Percentiles rank a stretch among this genome's conserved stretches.
Conservation (phyloP, 768 basidiomycete genomes). For the Lanmaoa pseudosensibilis region DNA sequence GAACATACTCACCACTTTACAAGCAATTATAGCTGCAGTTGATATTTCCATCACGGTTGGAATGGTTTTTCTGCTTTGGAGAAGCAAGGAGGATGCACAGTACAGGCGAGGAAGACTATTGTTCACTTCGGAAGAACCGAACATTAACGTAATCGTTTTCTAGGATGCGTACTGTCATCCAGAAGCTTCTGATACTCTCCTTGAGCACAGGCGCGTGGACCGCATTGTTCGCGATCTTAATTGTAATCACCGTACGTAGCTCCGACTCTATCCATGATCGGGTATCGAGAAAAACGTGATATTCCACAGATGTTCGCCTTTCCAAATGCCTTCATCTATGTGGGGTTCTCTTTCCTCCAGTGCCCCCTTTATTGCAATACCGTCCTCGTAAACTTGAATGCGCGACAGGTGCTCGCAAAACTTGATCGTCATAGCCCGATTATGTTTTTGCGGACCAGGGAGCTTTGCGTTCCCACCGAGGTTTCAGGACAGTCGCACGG, state of each 20-base stretch:
- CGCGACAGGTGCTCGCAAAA: constrained; percentile 21
- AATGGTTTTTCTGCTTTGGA: constrained; percentile 12
- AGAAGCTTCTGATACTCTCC: constrained; percentile 16
- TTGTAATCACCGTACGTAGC: constrained; percentile 15
- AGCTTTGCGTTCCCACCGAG: neutral
- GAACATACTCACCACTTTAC: constrained; percentile 9
- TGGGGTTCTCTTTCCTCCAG: constrained; percentile 27
- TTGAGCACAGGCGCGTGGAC: constrained; percentile 19
- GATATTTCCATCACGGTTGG: constrained; percentile 18
- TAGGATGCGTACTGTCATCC: constrained; percentile 21
- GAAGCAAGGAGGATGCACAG: constrained; percentile 17
- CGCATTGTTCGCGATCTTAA: constrained; percentile 13
- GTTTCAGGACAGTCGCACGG: neutral
- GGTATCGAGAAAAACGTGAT: neutral
- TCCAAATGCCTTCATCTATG: constrained; percentile 19
- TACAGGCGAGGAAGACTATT: constrained; percentile 1
- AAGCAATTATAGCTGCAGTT: constrained; percentile 9
- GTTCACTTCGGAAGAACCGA: neutral
- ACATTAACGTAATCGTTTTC: neutral
- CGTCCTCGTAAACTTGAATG: constrained; percentile 35
- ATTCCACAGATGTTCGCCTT: constrained; percentile 10
- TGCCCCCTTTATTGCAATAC: constrained; percentile 35
- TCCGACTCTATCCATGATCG: neutral
- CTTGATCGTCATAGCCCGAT: constrained; percentile 13
- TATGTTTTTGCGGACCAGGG: constrained; percentile 2